Conservation (phyloP, 805 yeast species). For the Wickerhamiella allomyrinae region DNA sequence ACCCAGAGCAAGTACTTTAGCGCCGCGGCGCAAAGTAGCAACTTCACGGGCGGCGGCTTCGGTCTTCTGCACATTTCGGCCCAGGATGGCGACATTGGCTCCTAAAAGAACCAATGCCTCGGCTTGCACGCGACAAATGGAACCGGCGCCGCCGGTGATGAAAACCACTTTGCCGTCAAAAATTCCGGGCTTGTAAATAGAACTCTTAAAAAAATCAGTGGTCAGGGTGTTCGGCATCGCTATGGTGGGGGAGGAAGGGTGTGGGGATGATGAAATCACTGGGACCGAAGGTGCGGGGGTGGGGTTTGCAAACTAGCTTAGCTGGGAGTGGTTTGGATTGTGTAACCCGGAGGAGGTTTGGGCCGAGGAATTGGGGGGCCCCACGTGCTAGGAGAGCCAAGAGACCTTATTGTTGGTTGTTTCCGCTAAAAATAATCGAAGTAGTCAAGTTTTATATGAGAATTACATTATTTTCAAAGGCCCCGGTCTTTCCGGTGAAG, state of each 20-base stretch:
- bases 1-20: slow-evolving; percentile 54
- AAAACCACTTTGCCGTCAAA: slow-evolving; percentile 76
- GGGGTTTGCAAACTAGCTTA: too few species aligned
- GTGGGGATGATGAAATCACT: too few species aligned
- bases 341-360: too few species aligned
- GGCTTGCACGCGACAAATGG: slow-evolving; percentile 75
- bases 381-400: too few species aligned
- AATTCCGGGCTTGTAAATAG: slow-evolving; percentile 36
- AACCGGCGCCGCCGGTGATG: slow-evolving; percentile 90
- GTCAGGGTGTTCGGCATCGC: slow-evolving; percentile 13
- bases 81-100: slow-evolving; percentile 70
- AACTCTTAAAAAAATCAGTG: slow-evolving; percentile 13
- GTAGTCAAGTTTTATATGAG: too few species aligned
- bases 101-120: slow-evolving; percentile 73
- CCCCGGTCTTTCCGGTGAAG: too few species aligned
- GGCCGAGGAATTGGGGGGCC: too few species aligned
- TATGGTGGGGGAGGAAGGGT: neutral
- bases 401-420: too few species aligned
- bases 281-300: too few species aligned
- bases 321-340: too few species aligned
- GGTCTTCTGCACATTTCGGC: slow-evolving; percentile 56
- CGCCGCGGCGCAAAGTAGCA: slow-evolving; percentile 37
- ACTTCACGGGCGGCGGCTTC: slow-evolving; percentile 52
- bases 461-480: too few species aligned
- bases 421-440: too few species aligned